These are phyloP conservation scores for Eucalyptus regnans DNA, from an alignment of 345 rosid species.

Conservation along the genomic window DNA sequence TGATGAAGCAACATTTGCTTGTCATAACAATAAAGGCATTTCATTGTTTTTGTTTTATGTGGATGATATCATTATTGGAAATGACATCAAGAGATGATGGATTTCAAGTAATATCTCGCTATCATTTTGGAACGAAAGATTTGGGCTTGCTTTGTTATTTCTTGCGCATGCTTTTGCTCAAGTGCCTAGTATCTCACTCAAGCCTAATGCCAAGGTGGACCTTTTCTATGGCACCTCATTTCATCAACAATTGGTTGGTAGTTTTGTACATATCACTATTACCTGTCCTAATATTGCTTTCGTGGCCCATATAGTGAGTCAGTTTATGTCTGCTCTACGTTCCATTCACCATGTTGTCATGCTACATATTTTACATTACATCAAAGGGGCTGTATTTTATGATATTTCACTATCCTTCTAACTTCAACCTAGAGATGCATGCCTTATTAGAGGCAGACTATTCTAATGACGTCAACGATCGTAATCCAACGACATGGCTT, in stretches of 20 bases:
- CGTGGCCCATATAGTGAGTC: neutral
- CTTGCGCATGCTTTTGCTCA: neutral
- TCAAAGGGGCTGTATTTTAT: no score
- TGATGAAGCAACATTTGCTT: neutral
- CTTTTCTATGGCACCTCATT: neutral
- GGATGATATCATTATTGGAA: neutral
- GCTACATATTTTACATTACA: no score
- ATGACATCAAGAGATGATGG: neutral
- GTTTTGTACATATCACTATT: neutral
- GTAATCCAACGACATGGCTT: neutral
- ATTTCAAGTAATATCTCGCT: neutral
- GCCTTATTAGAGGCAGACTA: neutral
- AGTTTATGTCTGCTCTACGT: neutral
- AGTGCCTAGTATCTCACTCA: neutral
- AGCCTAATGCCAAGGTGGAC: neutral
- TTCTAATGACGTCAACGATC: neutral
- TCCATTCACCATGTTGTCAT: neutral
- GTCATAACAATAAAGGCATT: neutral
- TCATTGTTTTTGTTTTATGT: neutral
- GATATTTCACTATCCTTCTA: no score
- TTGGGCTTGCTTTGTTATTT: neutral
- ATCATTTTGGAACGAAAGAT: neutral
- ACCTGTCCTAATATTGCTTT: neutral
- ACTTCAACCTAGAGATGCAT: no score
- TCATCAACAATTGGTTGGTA: neutral